phyloP scores from a whole-genome alignment of 495 filamentous ascomycete genomes.

The Hypoxylon rickii region DNA sequence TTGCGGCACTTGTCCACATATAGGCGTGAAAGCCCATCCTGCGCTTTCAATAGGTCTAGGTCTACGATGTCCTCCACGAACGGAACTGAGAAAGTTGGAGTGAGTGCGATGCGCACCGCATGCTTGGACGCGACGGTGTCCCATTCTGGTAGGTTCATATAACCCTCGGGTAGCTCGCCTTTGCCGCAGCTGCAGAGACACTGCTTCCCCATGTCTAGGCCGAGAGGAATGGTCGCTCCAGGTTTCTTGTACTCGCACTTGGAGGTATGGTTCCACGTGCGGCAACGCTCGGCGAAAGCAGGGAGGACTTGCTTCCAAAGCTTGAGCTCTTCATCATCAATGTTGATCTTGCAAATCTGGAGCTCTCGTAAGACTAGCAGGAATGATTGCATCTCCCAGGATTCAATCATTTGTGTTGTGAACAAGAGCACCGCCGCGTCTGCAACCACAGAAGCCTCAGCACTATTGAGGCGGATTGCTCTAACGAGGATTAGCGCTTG shows the following conservation, averaged over 20 bases:
- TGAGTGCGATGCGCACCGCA: slow-evolving; percentile 44
- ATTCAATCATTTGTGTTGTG: slow-evolving; percentile 30
- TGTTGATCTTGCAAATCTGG: slow-evolving; percentile 36
- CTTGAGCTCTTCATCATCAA: slow-evolving; percentile 48
- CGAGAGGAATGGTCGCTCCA: slow-evolving; percentile 35
- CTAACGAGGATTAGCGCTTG: slow-evolving; percentile 50
- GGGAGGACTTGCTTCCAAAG: slow-evolving; percentile 58
- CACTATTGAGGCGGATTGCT: slow-evolving; percentile 46
- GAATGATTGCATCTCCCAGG: slow-evolving; percentile 36
- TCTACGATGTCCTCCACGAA: slow-evolving; percentile 40
- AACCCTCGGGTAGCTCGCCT: slow-evolving; percentile 38
- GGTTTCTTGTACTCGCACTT: slow-evolving; percentile 53
- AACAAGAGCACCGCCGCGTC: slow-evolving; percentile 56
- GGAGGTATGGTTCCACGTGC: slow-evolving; percentile 54
- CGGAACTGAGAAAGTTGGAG: slow-evolving; percentile 37
- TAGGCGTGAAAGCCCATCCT: not conserved
- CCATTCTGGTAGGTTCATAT: slow-evolving; percentile 42
- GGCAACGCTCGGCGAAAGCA: slow-evolving; percentile 57
- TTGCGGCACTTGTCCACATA: slow-evolving; percentile 27
- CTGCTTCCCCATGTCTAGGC: slow-evolving; percentile 26
- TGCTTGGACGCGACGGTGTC: slow-evolving; percentile 21
- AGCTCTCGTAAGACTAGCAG: slow-evolving; percentile 33
- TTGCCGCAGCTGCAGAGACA: slow-evolving; percentile 46
- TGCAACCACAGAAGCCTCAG: slow-evolving; percentile 48
- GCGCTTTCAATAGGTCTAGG: slow-evolving; percentile 3